Conservation (phyloP, 192 early-diverging fungal genomes). For the Coemansia pectinata region DNA sequence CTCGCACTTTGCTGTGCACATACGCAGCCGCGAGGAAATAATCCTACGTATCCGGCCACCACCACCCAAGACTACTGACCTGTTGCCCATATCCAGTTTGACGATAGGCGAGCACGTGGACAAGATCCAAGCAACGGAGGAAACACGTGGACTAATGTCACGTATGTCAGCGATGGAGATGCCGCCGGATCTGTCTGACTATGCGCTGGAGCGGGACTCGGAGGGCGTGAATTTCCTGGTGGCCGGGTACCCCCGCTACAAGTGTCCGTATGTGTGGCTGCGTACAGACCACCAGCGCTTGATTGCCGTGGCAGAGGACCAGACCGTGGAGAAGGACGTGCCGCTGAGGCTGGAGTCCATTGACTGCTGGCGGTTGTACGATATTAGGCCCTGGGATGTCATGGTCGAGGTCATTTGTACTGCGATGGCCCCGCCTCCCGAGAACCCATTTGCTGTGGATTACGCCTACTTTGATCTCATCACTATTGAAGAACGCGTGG, state of each 20-base stretch:
- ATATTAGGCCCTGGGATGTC: conserved; percentile 66
- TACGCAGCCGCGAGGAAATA: conserved; percentile 70
- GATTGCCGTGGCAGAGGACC: conserved; percentile 40
- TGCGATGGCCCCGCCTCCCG: conserved; percentile 57
- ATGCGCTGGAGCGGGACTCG: conserved; percentile 43
- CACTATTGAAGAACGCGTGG: conserved; percentile 64
- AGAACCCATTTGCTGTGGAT: conserved; percentile 69
- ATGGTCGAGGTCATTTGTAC: conserved; percentile 67
- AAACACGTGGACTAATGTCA: conserved; percentile 1
- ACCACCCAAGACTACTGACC: conserved; percentile 22
- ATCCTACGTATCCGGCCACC: conserved; percentile 62
- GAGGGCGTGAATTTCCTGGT: conserved; percentile 62
- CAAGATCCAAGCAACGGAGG: conserved; percentile 27
- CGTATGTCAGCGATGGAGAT: conserved; percentile 4
- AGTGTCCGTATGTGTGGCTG: conserved; percentile 74
- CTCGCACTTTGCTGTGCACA: conserved; percentile 63
- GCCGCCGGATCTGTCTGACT: conserved; percentile 29
- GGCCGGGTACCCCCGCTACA: conserved; percentile 69
- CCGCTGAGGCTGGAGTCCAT: conserved; percentile 65
- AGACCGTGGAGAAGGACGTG: conserved; percentile 60
- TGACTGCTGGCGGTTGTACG: conserved; percentile 65
- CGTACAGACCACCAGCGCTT: conserved; percentile 63
- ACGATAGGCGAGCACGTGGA: conserved; percentile 51
- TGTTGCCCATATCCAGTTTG: conserved; percentile 44
- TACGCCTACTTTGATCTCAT: conserved; percentile 62